These are phyloP conservation scores for Pseudogymnoascus sp. DNA, from an alignment of 2,329 filamentous ascomycete genomes.

Conservation along the genomic window DNA sequence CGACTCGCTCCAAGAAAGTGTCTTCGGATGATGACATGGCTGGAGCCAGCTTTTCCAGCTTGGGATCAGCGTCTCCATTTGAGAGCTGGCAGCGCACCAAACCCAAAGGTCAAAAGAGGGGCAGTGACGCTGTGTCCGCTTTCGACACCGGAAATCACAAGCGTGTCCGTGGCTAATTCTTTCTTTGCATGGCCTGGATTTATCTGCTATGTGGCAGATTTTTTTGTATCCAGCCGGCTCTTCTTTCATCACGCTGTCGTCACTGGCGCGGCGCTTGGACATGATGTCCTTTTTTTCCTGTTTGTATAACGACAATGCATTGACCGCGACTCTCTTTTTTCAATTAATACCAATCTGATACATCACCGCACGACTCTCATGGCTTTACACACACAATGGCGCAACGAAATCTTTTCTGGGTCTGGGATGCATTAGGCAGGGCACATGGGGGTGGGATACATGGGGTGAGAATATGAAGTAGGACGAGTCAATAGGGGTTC, in stretches of 20 bases:
- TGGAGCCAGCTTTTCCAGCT: constrained; percentile 27
- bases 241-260: background rate
- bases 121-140: background rate
- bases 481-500: background rate
- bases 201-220: background rate
- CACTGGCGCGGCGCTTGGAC: background rate
- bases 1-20: constrained; percentile 48
- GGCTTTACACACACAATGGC: background rate
- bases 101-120: constrained; percentile 15
- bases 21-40: constrained; percentile 11
- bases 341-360: background rate
- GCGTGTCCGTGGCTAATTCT: background rate
- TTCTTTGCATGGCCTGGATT: background rate
- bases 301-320: background rate
- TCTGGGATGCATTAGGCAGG: background rate
- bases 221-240: background rate
- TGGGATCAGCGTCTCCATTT: constrained; percentile 39
- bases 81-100: constrained; percentile 63
- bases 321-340: background rate
- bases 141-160: background rate
- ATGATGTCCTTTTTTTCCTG: background rate
- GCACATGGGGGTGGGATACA: background rate
- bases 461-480: background rate
- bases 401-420: background rate
- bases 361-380: background rate